Conservation (phyloP, 441 rosid genomes). For the Gossypium aridum region DNA sequence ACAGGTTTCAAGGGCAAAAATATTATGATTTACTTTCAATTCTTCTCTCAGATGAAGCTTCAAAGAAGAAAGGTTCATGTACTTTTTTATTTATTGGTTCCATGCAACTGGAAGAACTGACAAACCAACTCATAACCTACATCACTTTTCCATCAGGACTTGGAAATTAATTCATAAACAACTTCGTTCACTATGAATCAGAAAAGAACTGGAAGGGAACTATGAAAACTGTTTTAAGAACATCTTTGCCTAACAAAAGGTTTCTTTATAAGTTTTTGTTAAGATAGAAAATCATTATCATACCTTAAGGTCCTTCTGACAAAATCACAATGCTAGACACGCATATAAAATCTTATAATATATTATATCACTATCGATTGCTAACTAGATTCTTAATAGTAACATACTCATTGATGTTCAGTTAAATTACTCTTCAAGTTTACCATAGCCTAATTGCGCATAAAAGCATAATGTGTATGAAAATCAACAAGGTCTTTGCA, state of each 20-base stretch:
- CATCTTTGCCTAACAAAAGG: background rate
- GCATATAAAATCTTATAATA: background rate
- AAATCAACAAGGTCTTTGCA: background rate
- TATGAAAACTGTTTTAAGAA: background rate
- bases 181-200: background rate
- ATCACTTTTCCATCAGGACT: background rate
- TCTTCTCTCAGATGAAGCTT: background rate
- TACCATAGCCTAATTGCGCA: constrained; percentile 1
- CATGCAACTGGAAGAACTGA: background rate
- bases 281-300: background rate
- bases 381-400: constrained; percentile 1
- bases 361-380: background rate
- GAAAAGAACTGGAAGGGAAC: background rate
- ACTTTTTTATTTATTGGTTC: background rate
- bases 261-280: background rate
- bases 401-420: background rate
- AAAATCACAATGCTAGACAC: background rate
- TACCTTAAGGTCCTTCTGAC: background rate
- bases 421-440: background rate
- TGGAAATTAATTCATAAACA: background rate
- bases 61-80: background rate
- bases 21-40: background rate
- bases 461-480: background rate
- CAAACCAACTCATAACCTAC: background rate
- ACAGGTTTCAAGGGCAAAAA: constrained; percentile 6